These are phyloP conservation scores for Arachis monticola DNA, from an alignment of 331 rosid genomes.

Conservation along the genomic window DNA sequence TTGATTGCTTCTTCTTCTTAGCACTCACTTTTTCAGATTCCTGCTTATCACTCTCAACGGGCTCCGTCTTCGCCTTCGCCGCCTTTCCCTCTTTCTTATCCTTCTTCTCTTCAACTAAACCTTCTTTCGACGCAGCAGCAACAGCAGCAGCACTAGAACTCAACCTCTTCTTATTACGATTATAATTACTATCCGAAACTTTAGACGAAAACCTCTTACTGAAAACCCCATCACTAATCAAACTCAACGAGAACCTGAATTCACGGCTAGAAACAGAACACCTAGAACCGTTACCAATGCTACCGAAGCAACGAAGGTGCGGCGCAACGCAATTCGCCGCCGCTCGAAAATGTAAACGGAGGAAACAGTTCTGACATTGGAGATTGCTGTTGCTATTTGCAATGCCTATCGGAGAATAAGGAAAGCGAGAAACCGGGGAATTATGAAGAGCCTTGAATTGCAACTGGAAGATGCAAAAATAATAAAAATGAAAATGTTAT, in stretches of 20 bases:
- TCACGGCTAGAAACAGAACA: constrained; percentile 13
- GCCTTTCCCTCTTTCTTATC: constrained; percentile 17
- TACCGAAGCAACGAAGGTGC: constrained; percentile 25
- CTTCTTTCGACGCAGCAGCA: constrained; percentile 41
- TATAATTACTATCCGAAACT: constrained; percentile 28
- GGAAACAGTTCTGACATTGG: constrained; percentile 41
- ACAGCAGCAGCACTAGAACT: constrained; percentile 24
- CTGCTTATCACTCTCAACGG: constrained; percentile 35
- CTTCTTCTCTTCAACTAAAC: constrained; percentile 41
- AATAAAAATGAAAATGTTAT: not conserved
- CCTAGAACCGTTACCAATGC: constrained; percentile 38
- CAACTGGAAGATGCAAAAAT: constrained; percentile 48
- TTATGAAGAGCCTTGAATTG: constrained; percentile 59
- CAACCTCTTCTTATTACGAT: constrained; percentile 36
- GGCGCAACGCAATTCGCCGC: constrained; percentile 30
- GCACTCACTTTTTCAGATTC: constrained; percentile 41
- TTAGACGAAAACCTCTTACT: constrained; percentile 57
- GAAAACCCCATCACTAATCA: constrained; percentile 40
- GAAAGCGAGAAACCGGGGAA: constrained; percentile 40
- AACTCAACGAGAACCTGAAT: constrained; percentile 33
- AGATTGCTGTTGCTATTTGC: constrained; percentile 20
- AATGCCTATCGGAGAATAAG: constrained; percentile 34
- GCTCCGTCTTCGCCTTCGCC: not conserved
- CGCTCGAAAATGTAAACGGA: constrained; percentile 47
- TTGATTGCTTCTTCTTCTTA: constrained; percentile 46